Evolutionary conservation across 2,329 filamentous ascomycete species (phyloP).

Genomic region (Aspergillus pseudoviridinutans): DNA sequence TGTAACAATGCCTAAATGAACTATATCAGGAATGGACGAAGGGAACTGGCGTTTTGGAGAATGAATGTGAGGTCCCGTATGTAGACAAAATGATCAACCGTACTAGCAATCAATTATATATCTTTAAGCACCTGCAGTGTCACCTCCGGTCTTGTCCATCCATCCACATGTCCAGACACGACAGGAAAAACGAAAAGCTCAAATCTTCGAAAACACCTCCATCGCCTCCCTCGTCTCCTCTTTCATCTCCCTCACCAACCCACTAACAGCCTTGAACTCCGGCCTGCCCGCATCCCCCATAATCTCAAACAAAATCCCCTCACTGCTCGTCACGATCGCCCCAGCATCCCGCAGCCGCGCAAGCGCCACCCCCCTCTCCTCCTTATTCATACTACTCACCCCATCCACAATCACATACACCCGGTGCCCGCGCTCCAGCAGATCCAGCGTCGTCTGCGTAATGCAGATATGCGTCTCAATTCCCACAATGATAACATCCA

Average conservation of each 20-base stretch:
- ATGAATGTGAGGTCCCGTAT: background rate
- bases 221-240: slow-evolving; percentile 67
- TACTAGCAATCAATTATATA: background rate
- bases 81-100: background rate
- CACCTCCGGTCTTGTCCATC: background rate
- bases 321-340: slow-evolving; percentile 76
- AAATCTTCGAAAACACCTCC: slow-evolving; percentile 61
- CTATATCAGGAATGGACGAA: slow-evolving; percentile 15
- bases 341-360: slow-evolving; percentile 71
- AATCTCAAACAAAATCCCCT: slow-evolving; percentile 85
- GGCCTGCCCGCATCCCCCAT: slow-evolving; percentile 73
- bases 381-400: slow-evolving; percentile 79
- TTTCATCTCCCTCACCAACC: slow-evolving; percentile 72
- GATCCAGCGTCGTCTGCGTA: slow-evolving; percentile 83
- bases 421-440: slow-evolving; percentile 67
- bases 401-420: slow-evolving; percentile 88
- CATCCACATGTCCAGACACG: background rate
- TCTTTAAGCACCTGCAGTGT: background rate
- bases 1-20: slow-evolving; percentile 20
- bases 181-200: background rate
- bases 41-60: background rate
- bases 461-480: slow-evolving; percentile 95
- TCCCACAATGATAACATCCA: slow-evolving; percentile 73
- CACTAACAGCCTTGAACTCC: slow-evolving; percentile 68
- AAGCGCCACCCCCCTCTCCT: slow-evolving; percentile 77